A percentile compares a stretch with the other conserved stretches of the same genome.
These are phyloP conservation scores for Neopestalotiopsis sp. DNA, from an alignment of 2,329 filamentous ascomycete genomes.

Conservation along the genomic window DNA sequence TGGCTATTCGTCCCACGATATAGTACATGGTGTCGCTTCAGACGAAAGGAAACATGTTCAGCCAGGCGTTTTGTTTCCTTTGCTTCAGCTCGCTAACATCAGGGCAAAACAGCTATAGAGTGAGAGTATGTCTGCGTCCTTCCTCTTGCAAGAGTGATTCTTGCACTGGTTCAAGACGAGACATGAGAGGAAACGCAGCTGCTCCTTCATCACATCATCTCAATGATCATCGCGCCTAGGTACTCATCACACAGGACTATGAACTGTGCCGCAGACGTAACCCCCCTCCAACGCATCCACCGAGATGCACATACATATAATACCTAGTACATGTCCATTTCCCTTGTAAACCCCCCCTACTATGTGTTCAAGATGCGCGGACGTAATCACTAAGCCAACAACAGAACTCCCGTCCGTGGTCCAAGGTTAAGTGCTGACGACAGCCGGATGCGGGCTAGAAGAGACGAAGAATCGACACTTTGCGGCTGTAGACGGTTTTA, in stretches of 20 bases:
- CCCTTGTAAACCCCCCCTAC: background rate
- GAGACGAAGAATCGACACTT: too few relatives aligned
- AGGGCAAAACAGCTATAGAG: too few relatives aligned
- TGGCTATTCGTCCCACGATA: too few relatives aligned
- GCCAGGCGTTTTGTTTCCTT: too few relatives aligned
- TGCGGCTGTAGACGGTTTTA: too few relatives aligned
- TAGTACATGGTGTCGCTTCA: too few relatives aligned
- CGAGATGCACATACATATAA: background rate
- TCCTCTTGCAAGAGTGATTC: too few relatives aligned
- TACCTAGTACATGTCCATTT: background rate
- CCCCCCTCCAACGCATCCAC: background rate
- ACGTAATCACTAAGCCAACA: conserved; percentile 15
- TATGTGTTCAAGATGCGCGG: background rate
- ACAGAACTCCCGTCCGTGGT: conserved; percentile 5
- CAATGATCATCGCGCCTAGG: background rate
- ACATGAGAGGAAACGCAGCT: too few relatives aligned
- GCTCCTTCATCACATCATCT: background rate
- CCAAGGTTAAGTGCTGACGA: conserved; percentile 8
- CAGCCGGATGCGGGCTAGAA: background rate
- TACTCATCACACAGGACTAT: background rate
- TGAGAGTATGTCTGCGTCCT: too few relatives aligned
- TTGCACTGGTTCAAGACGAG: too few relatives aligned
- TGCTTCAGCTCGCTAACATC: too few relatives aligned
- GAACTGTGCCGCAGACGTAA: background rate
- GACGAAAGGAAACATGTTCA: too few relatives aligned